phyloP scores from a whole-genome alignment of 2,329 filamentous ascomycete species.

The Grosmannia clavigera region DNA sequence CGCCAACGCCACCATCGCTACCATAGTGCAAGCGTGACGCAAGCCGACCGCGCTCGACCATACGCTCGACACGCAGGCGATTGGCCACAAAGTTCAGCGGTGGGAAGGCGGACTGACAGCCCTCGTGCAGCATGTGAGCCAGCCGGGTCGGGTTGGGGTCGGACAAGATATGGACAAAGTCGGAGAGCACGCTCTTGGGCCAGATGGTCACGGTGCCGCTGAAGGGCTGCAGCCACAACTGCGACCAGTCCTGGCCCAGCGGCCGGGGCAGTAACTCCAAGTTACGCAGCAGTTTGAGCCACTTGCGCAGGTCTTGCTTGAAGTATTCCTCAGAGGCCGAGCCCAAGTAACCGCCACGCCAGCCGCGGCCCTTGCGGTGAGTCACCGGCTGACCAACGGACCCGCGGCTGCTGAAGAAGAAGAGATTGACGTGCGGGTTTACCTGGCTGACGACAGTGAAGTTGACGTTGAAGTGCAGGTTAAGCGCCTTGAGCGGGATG shows the following conservation, averaged over 20 bases:
- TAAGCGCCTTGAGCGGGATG: conserved; percentile 86
- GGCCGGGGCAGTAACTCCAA: conserved; percentile 83
- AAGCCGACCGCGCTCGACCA: conserved; percentile 44
- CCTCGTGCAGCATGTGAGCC: conserved; percentile 79
- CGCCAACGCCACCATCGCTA: not conserved
- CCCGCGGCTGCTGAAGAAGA: conserved; percentile 94
- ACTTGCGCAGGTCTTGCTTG: conserved; percentile 94
- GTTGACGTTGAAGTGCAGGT: conserved; percentile 96
- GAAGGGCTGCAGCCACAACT: conserved; percentile 93
- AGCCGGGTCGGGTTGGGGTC: conserved; percentile 68
- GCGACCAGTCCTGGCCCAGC: conserved; percentile 89
- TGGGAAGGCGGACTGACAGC: conserved; percentile 79
- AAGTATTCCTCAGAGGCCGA: conserved; percentile 88
- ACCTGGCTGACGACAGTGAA: conserved; percentile 85
- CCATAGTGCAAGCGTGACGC: not conserved
- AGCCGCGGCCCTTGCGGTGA: conserved; percentile 83
- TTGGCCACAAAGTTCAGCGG: conserved; percentile 88
- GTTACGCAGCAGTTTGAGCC: conserved; percentile 88
- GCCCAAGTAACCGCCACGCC: conserved; percentile 90
- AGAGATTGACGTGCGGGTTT: conserved; percentile 95
- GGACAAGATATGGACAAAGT: conserved; percentile 76
- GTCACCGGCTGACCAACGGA: conserved; percentile 88
- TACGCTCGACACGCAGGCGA: conserved; percentile 67
- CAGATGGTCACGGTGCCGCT: conserved; percentile 92
- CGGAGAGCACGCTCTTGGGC: conserved; percentile 67